Conservation (phyloP, 257 asterid species). For the Primulina tabacum region DNA sequence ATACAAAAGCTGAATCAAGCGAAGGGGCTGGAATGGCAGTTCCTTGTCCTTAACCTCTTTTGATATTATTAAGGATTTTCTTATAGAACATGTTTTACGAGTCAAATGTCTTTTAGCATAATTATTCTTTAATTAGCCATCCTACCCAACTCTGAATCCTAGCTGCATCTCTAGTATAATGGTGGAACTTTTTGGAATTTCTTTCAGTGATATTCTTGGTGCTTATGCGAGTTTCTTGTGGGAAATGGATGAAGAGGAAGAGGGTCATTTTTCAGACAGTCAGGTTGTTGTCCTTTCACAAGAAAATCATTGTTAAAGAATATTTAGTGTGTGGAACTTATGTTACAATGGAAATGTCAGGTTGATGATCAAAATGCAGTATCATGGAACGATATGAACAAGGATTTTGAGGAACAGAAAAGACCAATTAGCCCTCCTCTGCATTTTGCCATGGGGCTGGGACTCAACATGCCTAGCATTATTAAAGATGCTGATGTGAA, state of each 20-base stretch:
- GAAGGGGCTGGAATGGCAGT: not conserved
- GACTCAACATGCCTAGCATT: slow-evolving; percentile 38
- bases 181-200: slow-evolving; percentile 20
- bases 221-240: slow-evolving; percentile 81
- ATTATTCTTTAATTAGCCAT: not conserved
- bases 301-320: not conserved
- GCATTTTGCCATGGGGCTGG: slow-evolving; percentile 77
- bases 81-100: not conserved
- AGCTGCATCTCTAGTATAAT: not conserved
- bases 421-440: slow-evolving; percentile 63
- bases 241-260: slow-evolving; percentile 63
- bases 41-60: not conserved
- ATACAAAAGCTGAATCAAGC: not conserved
- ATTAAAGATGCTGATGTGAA: slow-evolving; percentile 19
- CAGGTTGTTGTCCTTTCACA: slow-evolving; percentile 37
- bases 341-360: slow-evolving; percentile 32
- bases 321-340: slow-evolving; percentile 12
- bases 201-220: slow-evolving; percentile 70
- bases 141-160: not conserved
- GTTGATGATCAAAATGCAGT: slow-evolving; percentile 29
- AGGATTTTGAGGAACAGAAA: slow-evolving; percentile 34
- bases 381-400: slow-evolving; percentile 20
- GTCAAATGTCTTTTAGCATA: not conserved
- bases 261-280: slow-evolving; percentile 31
- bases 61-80: no score